Percentiles rank a stretch among this genome's conserved stretches.
These are phyloP conservation scores for Eucalyptus globulus DNA, from an alignment of 345 rosid genomes.

Conservation along the genomic window DNA sequence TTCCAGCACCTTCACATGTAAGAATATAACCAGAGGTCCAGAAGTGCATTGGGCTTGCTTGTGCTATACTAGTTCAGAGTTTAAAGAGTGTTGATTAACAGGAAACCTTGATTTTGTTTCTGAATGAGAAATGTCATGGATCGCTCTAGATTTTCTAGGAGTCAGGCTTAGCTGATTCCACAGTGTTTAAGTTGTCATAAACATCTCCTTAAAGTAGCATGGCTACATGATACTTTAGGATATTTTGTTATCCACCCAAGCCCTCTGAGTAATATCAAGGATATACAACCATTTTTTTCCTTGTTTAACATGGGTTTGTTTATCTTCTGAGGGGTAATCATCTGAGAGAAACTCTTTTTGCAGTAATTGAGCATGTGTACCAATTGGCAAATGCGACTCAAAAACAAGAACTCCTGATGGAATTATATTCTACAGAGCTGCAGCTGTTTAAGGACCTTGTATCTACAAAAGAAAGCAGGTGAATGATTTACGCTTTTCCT, in stretches of 20 bases:
- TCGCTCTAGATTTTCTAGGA: neutral
- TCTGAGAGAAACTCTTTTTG: neutral
- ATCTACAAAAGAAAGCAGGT: slow-evolving; percentile 61
- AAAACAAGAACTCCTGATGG: slow-evolving; percentile 83
- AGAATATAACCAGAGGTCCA: neutral
- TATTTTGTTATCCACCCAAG: neutral
- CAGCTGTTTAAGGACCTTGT: slow-evolving; percentile 73
- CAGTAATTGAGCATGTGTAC: slow-evolving; percentile 87
- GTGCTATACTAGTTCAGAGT: neutral
- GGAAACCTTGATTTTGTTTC: neutral
- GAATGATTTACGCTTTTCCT: neutral
- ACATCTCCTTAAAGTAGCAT: neutral
- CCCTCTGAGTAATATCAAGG: neutral
- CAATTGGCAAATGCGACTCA: slow-evolving; percentile 64
- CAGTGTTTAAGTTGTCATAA: neutral
- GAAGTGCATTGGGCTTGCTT: neutral
- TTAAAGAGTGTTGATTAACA: neutral
- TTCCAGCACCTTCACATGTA: neutral
- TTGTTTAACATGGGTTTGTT: neutral
- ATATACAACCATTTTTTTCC: neutral
- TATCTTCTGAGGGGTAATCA: neutral
- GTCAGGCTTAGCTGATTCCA: neutral
- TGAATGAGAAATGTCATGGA: neutral
- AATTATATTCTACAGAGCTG: slow-evolving; percentile 83
- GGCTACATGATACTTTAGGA: neutral